Evolutionary conservation across 2,329 filamentous ascomycete genomes (phyloP).

Genomic region (Dryadomyces quercivorus): DNA sequence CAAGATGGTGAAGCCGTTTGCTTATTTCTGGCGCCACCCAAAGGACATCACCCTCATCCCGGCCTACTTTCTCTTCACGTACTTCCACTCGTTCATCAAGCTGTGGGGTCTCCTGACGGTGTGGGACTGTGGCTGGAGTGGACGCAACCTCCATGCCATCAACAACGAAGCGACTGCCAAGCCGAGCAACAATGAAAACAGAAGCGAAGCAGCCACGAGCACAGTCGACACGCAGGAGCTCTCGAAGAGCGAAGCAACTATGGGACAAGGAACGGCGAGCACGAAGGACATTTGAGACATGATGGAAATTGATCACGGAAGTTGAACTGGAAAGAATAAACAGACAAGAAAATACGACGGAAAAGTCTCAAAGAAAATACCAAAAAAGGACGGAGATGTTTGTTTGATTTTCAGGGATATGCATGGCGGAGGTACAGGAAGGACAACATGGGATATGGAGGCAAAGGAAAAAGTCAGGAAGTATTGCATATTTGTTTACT

Average conservation of each 20-base stretch:
- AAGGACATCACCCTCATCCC: slow-evolving; percentile 37
- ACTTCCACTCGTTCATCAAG: slow-evolving; percentile 46
- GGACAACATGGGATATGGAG: too few relatives aligned
- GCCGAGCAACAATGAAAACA: not conserved
- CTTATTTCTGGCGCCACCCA: slow-evolving; percentile 38
- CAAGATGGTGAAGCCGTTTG: slow-evolving; percentile 44
- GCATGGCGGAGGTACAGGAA: too few relatives aligned
- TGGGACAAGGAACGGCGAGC: not conserved
- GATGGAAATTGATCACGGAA: too few relatives aligned
- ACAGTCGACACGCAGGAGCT: not conserved
- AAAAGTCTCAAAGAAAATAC: too few relatives aligned
- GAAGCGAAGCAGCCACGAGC: not conserved
- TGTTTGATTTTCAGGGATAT: too few relatives aligned
- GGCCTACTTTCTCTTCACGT: slow-evolving; percentile 39
- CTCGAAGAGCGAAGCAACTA: not conserved
- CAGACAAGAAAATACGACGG: too few relatives aligned
- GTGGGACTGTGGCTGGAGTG: slow-evolving; percentile 29
- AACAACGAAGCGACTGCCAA: not conserved
- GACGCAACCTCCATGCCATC: slow-evolving; percentile 21
- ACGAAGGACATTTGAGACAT: not conserved
- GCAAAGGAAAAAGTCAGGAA: not conserved
- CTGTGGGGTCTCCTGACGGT: slow-evolving; percentile 41
- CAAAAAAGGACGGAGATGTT: too few relatives aligned
- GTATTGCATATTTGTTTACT: too few relatives aligned
- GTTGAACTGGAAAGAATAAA: too few relatives aligned